Conservation (phyloP, 805 yeast genomes). For the Candida easanensis region DNA sequence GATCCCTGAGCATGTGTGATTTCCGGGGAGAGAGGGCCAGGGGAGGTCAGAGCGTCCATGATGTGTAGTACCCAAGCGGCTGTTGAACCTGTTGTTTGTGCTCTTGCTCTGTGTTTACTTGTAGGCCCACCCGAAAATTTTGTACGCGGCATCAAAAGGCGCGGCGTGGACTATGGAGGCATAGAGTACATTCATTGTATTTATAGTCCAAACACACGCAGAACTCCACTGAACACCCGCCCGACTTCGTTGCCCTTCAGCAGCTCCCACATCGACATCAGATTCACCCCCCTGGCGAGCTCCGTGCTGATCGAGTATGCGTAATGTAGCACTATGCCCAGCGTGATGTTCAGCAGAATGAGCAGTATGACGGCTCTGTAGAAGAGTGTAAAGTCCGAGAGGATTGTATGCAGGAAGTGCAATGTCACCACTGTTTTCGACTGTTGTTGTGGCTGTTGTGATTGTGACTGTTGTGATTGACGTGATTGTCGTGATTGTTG, state of each 20-base stretch:
- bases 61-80: neutral
- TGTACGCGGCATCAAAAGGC: neutral
- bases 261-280: constrained; percentile 1
- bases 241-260: neutral
- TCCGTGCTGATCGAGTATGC: constrained; percentile 5
- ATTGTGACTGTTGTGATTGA: too few relatives aligned
- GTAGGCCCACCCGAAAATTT: neutral
- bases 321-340: constrained; percentile 6
- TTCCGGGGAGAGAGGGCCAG: constrained; percentile 6
- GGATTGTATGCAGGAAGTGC: constrained; percentile 7
- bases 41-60: constrained; percentile 9
- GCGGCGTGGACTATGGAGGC: too few relatives aligned
- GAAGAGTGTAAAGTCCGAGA: constrained; percentile 9
- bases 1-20: constrained; percentile 1
- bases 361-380: constrained; percentile 6
- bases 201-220: neutral
- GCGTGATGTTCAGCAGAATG: constrained; percentile 1
- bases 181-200: too few relatives aligned
- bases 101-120: neutral
- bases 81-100: neutral
- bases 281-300: constrained; percentile 5
- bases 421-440: constrained; percentile 4
- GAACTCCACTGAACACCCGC: neutral
- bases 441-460: neutral
- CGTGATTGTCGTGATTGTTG: too few relatives aligned